Evolutionary conservation across 1,284 basidiomycete species (phyloP).

Genomic region (Erythrobasidium hasegawianum): DNA sequence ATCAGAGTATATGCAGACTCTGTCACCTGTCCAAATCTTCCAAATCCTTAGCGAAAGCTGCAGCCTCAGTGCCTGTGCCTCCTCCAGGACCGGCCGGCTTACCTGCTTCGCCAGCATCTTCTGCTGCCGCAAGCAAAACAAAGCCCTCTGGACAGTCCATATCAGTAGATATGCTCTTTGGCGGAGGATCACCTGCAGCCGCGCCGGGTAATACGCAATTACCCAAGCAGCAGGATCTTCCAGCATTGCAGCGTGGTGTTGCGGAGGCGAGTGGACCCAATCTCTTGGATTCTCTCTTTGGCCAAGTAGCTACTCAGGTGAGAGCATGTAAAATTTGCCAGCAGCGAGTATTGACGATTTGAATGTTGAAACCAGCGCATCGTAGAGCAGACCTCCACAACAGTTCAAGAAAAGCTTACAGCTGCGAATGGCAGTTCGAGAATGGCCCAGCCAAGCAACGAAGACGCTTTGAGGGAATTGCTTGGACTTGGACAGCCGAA

Average conservation of each 20-base stretch:
- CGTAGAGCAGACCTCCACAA: conserved; percentile 8
- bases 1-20: conserved; percentile 6
- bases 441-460: conserved; percentile 4
- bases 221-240: conserved; percentile 11
- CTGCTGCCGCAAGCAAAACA: conserved; percentile 44
- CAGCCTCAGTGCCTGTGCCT: conserved; percentile 4
- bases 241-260: conserved; percentile 36
- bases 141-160: conserved; percentile 57
- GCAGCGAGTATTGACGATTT: not conserved
- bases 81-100: not conserved
- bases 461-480: conserved; percentile 20
- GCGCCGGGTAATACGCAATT: conserved; percentile 35
- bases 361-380: not conserved
- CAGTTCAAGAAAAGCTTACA: not conserved
- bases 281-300: conserved; percentile 42
- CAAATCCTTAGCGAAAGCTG: conserved; percentile 16
- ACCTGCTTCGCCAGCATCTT: not conserved
- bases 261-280: conserved; percentile 36
- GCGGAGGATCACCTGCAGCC: conserved; percentile 23
- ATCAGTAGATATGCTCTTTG: conserved; percentile 45
- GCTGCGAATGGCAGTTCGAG: not conserved
- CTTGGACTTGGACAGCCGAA: conserved; percentile 18
- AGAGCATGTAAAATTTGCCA: not conserved
- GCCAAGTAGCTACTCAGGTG: conserved; percentile 50
- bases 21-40: conserved; percentile 22